phyloP scores from a whole-genome alignment of 257 asterid species.

The Nyctanthes arbortristis region DNA sequence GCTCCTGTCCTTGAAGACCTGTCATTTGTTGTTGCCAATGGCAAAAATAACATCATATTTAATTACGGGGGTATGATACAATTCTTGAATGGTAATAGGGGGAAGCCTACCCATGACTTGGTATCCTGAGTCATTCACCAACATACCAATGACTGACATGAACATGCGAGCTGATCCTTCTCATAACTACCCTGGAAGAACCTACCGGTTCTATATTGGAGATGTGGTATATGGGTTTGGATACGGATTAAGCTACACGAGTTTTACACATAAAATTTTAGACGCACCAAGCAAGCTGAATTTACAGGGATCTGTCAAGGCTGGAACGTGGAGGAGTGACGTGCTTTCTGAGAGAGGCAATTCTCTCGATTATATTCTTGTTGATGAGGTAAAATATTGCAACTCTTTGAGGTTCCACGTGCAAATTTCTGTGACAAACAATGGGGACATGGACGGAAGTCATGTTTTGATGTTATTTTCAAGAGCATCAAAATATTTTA shows the following conservation, averaged over 20 bases:
- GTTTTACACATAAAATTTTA: conserved; percentile 47
- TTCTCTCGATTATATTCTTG: conserved; percentile 33
- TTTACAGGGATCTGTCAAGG: conserved; percentile 31
- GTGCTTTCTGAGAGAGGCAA: conserved; percentile 33
- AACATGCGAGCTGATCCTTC: conserved; percentile 84
- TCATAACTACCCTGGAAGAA: conserved; percentile 82
- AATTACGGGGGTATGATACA: too few relatives aligned
- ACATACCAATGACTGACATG: conserved; percentile 81
- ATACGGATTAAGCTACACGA: conserved; percentile 80
- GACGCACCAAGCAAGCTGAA: conserved; percentile 60
- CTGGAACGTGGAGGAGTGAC: conserved; percentile 28
- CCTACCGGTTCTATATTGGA: conserved; percentile 82
- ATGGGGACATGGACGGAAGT: conserved; percentile 66
- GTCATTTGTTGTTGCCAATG: too few relatives aligned
- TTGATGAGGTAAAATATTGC: conserved; percentile 55
- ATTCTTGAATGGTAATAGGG: conserved; percentile 41
- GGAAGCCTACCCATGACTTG: conserved; percentile 83
- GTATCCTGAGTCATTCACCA: conserved; percentile 88
- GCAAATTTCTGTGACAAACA: conserved; percentile 58
- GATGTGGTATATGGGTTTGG: conserved; percentile 68
- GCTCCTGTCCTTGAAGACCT: too few relatives aligned
- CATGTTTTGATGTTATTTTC: conserved; percentile 62
- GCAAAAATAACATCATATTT: too few relatives aligned
- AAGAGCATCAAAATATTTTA: too few relatives aligned
- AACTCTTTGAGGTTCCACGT: conserved; percentile 49